Conservation (phyloP, 768 basidiomycete genomes). For the Gloeostereum incarnatum region DNA sequence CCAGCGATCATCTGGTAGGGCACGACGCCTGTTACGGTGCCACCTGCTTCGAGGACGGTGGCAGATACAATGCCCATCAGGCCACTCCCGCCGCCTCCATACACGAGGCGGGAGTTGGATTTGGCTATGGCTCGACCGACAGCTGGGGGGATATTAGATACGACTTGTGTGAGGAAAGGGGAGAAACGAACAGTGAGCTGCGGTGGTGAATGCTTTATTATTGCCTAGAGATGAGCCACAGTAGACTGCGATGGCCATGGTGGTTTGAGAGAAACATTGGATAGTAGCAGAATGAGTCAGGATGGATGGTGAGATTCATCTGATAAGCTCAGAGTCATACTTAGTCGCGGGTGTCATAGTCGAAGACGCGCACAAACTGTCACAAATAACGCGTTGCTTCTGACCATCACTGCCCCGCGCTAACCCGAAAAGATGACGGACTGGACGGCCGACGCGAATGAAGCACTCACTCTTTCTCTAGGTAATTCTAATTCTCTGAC, state of each 20-base stretch:
- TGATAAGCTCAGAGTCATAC: too few species aligned
- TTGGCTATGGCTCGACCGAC: slow-evolving; percentile 65
- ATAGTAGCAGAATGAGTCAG: too few species aligned
- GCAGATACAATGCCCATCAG: slow-evolving; percentile 81
- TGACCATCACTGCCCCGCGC: too few species aligned
- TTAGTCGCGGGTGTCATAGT: too few species aligned
- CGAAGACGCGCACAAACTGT: too few species aligned
- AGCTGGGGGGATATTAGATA: slow-evolving; percentile 30
- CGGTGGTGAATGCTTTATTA: slow-evolving; percentile 47
- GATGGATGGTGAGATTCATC: too few species aligned
- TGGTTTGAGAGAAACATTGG: too few species aligned
- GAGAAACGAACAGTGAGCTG: slow-evolving; percentile 56
- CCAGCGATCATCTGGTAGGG: slow-evolving; percentile 66
- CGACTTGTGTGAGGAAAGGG: slow-evolving; percentile 1
- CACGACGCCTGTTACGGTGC: slow-evolving; percentile 68
- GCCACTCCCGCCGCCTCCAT: slow-evolving; percentile 78
- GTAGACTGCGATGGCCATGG: slow-evolving; percentile 76
- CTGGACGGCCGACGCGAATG: slow-evolving; percentile 78
- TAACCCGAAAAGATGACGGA: slow-evolving; percentile 32
- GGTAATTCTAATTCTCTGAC: slow-evolving; percentile 32
- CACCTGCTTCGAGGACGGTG: slow-evolving; percentile 54
- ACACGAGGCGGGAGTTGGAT: slow-evolving; percentile 58
- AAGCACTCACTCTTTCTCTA: slow-evolving; percentile 65
- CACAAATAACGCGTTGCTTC: too few species aligned
- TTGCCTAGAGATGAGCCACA: slow-evolving; percentile 74